phyloP scores from a whole-genome alignment of 768 basidiomycete species.

The Suillus brevipes region DNA sequence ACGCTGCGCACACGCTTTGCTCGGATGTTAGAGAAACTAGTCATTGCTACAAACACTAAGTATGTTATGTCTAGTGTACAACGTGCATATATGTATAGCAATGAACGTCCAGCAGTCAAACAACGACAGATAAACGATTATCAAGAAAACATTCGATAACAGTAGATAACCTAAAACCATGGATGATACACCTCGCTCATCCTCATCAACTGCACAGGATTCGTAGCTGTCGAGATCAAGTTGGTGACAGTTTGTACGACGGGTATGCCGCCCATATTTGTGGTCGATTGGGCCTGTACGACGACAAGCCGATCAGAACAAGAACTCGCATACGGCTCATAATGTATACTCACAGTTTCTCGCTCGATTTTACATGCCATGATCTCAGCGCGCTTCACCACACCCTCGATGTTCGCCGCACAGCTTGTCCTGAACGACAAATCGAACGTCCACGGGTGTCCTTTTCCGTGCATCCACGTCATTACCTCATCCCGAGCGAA shows the following conservation, averaged over 20 bases:
- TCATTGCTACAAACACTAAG: background rate
- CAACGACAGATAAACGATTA: background rate
- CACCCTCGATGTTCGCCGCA: conserved; percentile 60
- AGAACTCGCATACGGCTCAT: background rate
- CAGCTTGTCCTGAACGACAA: conserved; percentile 56
- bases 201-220: conserved; percentile 79
- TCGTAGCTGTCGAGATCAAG: conserved; percentile 83
- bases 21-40: background rate
- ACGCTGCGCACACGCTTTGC: background rate
- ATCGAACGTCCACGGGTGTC: conserved; percentile 60
- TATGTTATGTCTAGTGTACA: conserved; percentile 3
- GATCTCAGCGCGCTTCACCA: conserved; percentile 78
- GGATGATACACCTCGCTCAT: conserved; percentile 86
- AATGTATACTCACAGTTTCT: conserved; percentile 57
- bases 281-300: conserved; percentile 19
- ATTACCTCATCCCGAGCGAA: conserved; percentile 93
- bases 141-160: background rate
- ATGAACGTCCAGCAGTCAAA: background rate
- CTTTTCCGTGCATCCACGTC: conserved; percentile 64
- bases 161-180: conserved; percentile 60
- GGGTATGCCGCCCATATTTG: conserved; percentile 34
- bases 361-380: conserved; percentile 88
- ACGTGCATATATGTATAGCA: conserved; percentile 1
- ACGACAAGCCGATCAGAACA: background rate
- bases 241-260: conserved; percentile 82